These are phyloP conservation scores for Mucor saturninus DNA, from an alignment of 371 early-diverging fungal species.

Conservation along the genomic window DNA sequence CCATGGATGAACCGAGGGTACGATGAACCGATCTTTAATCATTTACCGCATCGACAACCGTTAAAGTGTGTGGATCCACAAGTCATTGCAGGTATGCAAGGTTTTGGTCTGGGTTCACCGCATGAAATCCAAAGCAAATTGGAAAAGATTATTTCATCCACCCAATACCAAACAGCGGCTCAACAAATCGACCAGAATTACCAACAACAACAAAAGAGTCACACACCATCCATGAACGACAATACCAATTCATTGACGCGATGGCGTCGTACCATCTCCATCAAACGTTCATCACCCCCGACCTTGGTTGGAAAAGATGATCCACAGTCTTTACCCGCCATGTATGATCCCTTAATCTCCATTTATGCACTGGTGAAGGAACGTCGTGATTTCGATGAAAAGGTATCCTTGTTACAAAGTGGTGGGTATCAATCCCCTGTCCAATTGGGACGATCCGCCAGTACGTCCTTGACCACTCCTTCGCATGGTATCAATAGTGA, in stretches of 20 bases:
- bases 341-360: slow-evolving; percentile 75
- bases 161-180: slow-evolving; percentile 43
- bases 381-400: slow-evolving; percentile 37
- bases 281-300: not conserved
- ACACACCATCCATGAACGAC: not conserved
- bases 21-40: slow-evolving; percentile 47
- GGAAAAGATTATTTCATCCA: slow-evolving; percentile 34
- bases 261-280: slow-evolving; percentile 13
- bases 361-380: slow-evolving; percentile 89
- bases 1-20: slow-evolving; percentile 78
- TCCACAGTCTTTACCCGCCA: slow-evolving; percentile 44
- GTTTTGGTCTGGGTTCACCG: slow-evolving; percentile 46
- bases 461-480: slow-evolving; percentile 22
- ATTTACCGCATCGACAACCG: slow-evolving; percentile 43
- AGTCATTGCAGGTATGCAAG: slow-evolving; percentile 49
- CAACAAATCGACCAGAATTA: slow-evolving; percentile 30
- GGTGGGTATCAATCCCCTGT: slow-evolving; percentile 26
- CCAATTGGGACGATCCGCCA: slow-evolving; percentile 30
- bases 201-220: slow-evolving; percentile 1
- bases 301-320: slow-evolving; percentile 28
- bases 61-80: slow-evolving; percentile 35
- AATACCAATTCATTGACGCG: not conserved
- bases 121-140: slow-evolving; percentile 36
- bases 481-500: not conserved
- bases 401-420: slow-evolving; percentile 11